phyloP scores from a whole-genome alignment of 805 yeast genomes.

The Cyberlindnera samutprakarnensis region DNA sequence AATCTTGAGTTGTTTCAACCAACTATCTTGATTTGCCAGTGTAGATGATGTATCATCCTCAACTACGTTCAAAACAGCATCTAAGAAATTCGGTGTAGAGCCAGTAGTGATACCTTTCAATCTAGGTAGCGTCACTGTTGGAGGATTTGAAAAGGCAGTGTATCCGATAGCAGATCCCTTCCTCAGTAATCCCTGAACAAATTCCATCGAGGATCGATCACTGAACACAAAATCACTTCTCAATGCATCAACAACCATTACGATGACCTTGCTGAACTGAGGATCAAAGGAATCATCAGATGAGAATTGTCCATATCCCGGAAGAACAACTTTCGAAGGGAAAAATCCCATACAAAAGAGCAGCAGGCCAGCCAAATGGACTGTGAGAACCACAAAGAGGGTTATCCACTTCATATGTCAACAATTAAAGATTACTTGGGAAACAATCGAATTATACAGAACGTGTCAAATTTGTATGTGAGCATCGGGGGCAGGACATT shows the following conservation, averaged over 20 bases:
- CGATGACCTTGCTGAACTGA: constrained; percentile 57
- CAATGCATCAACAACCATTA: constrained; percentile 91
- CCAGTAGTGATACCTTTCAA: constrained; percentile 93
- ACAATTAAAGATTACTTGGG: no score
- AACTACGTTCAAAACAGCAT: constrained; percentile 89
- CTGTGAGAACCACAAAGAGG: constrained; percentile 1
- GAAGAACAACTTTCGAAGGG: constrained; percentile 76
- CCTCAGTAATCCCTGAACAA: constrained; percentile 57
- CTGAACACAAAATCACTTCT: constrained; percentile 81
- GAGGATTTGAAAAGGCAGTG: constrained; percentile 91
- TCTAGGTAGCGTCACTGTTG: constrained; percentile 93
- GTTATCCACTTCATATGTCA: constrained; percentile 1
- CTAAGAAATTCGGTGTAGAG: constrained; percentile 87
- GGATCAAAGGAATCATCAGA: constrained; percentile 26
- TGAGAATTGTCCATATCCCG: constrained; percentile 46
- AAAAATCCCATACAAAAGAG: constrained; percentile 80
- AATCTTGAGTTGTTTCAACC: constrained; percentile 62
- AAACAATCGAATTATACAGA: no score
- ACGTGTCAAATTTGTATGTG: no score
- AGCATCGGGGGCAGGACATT: no score
- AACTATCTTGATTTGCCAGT: constrained; percentile 71
- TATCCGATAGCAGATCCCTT: constrained; percentile 74
- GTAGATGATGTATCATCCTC: constrained; percentile 75
- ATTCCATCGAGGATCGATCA: constrained; percentile 53
- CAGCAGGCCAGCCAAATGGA: constrained; percentile 47